These are phyloP conservation scores for Trichoderma afroharzianum DNA, from an alignment of 2,329 filamentous ascomycete species.

Conservation along the genomic window DNA sequence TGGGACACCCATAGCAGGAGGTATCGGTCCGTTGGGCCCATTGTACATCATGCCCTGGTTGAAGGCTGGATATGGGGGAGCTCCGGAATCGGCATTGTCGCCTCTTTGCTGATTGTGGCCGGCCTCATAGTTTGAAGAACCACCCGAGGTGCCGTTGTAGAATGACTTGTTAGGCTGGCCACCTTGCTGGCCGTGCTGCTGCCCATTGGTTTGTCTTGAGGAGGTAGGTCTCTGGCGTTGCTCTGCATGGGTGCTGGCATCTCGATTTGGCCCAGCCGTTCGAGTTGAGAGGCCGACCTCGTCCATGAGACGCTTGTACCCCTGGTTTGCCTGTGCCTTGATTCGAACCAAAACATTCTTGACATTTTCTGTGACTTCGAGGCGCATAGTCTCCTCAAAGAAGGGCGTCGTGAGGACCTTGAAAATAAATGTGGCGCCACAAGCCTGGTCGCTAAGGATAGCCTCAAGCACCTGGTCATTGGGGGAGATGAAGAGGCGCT, in stretches of 20 bases:
- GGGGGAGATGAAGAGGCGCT: constrained; percentile 86
- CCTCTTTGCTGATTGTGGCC: constrained; percentile 49
- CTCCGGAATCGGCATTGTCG: constrained; percentile 49
- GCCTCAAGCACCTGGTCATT: constrained; percentile 84
- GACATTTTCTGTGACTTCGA: constrained; percentile 87
- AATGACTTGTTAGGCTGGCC: constrained; percentile 48
- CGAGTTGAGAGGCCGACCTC: constrained; percentile 85
- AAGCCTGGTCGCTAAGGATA: constrained; percentile 86
- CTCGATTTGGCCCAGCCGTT: constrained; percentile 43
- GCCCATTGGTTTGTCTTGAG: constrained; percentile 49
- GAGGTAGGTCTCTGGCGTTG: constrained; percentile 55
- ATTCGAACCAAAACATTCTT: constrained; percentile 83
- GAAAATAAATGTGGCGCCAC: constrained; percentile 94
- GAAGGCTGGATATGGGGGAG: constrained; percentile 49
- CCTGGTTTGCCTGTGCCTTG: constrained; percentile 90
- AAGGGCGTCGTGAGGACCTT: constrained; percentile 97
- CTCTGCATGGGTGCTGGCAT: constrained; percentile 41
- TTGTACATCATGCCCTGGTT: constrained; percentile 52
- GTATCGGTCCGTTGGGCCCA: constrained; percentile 42
- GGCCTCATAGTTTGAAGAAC: constrained; percentile 46
- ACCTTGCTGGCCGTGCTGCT: constrained; percentile 39
- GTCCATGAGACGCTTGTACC: constrained; percentile 98
- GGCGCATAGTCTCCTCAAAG: constrained; percentile 86
- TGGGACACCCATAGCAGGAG: constrained; percentile 47
- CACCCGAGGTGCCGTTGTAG: constrained; percentile 42